Conservation (phyloP, 192 early-diverging fungal genomes). For the Linnemannia elongata region DNA sequence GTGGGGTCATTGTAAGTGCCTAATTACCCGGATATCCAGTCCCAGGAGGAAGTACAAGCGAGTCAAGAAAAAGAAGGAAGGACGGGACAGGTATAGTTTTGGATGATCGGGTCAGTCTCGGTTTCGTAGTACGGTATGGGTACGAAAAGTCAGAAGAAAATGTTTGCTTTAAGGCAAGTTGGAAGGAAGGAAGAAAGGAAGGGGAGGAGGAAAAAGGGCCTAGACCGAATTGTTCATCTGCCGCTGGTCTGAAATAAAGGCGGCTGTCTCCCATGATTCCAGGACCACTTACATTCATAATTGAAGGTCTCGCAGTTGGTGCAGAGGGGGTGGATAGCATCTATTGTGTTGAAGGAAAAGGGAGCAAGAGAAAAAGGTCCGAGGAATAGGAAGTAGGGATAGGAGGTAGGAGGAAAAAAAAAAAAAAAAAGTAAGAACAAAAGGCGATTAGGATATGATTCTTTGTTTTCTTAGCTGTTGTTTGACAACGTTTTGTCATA, state of each 20-base stretch:
- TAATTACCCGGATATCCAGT: constrained; percentile 7
- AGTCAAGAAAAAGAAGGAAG: not conserved
- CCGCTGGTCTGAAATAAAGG: not conserved
- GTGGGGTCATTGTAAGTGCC: constrained; percentile 64
- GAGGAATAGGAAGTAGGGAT: not conserved
- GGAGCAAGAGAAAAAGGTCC: not conserved
- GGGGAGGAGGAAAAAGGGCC: not conserved
- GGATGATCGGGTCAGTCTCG: not conserved
- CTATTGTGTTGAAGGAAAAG: constrained; percentile 8
- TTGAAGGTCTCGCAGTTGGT: constrained; percentile 55
- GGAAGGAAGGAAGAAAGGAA: not conserved
- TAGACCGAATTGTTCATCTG: not conserved
- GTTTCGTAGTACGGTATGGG: not conserved
- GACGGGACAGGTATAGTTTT: not conserved
- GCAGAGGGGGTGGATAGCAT: constrained; percentile 53
- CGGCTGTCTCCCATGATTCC: not conserved
- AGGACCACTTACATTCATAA: constrained; percentile 47
- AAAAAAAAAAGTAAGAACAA: not conserved
- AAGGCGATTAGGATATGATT: not conserved
- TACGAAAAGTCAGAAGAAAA: not conserved
- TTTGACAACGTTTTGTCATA: not conserved
- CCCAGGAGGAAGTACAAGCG: not conserved
- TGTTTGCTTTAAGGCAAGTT: not conserved
- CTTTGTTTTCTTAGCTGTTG: not conserved
- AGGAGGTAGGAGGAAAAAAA: not conserved